Percentiles rank a stretch among this genome's conserved stretches.
Evolutionary conservation across 2,329 filamentous ascomycete species (phyloP).

Genomic region (Elsinoe batatas): DNA sequence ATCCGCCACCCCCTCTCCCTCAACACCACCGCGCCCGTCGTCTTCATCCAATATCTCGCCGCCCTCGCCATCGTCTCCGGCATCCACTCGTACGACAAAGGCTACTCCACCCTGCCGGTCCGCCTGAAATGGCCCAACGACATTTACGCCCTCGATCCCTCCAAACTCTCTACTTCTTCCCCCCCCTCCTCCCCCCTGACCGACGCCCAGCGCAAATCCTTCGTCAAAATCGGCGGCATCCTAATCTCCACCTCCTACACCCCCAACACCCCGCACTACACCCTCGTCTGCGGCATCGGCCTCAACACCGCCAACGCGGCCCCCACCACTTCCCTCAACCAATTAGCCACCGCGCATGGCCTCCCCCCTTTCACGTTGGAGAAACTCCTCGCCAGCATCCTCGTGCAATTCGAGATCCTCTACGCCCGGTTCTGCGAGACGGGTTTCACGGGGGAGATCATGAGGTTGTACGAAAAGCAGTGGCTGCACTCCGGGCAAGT

Average conservation of each 20-base stretch:
- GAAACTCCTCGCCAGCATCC: slow-evolving; percentile 68
- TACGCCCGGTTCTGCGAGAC: slow-evolving; percentile 64
- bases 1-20: slow-evolving; percentile 73
- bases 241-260: slow-evolving; percentile 81
- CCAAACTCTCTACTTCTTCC: slow-evolving; percentile 1
- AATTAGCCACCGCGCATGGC: slow-evolving; percentile 45
- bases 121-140: slow-evolving; percentile 98
- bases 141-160: slow-evolving; percentile 44
- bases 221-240: slow-evolving; percentile 89
- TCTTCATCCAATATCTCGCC: slow-evolving; percentile 89
- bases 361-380: slow-evolving; percentile 59
- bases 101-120: slow-evolving; percentile 66
- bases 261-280: slow-evolving; percentile 55
- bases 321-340: slow-evolving; percentile 79
- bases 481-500: slow-evolving; percentile 71
- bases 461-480: slow-evolving; percentile 65
- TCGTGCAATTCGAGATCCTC: slow-evolving; percentile 66
- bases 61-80: slow-evolving; percentile 80
- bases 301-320: slow-evolving; percentile 75
- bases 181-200: not conserved
- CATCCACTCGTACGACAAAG: slow-evolving; percentile 65
- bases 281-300: slow-evolving; percentile 72
- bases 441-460: slow-evolving; percentile 66
- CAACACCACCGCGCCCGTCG: slow-evolving; percentile 63
- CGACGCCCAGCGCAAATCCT: slow-evolving; percentile 55